These are phyloP conservation scores for Didymella lethalis DNA, from an alignment of 2,329 filamentous ascomycete species.

Conservation along the genomic window DNA sequence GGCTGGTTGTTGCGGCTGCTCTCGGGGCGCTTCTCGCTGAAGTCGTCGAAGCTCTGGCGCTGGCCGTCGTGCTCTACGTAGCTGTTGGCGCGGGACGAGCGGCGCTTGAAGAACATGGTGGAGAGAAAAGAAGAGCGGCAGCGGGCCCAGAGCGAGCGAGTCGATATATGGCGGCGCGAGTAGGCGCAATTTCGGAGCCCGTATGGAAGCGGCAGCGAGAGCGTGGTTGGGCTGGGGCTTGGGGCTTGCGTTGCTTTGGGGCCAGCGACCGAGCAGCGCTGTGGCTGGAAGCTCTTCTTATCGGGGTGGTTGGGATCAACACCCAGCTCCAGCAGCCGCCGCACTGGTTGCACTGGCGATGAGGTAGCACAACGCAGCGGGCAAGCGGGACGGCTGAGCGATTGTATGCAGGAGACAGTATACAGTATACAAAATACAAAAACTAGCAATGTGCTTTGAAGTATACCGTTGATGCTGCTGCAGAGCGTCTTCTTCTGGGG, in stretches of 20 bases:
- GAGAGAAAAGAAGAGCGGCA: slow-evolving; percentile 27
- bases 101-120: slow-evolving; percentile 61
- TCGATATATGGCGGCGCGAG: slow-evolving; percentile 35
- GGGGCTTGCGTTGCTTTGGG: too few species aligned
- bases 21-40: slow-evolving; percentile 51
- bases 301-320: slow-evolving; percentile 30
- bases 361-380: slow-evolving; percentile 8
- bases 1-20: slow-evolving; percentile 49
- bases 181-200: slow-evolving; percentile 31
- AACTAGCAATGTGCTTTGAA: not conserved
- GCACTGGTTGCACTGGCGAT: slow-evolving; percentile 14
- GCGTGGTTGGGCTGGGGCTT: slow-evolving; percentile 22
- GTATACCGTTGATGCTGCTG: not conserved
- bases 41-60: slow-evolving; percentile 52
- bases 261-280: not conserved
- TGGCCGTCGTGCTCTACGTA: slow-evolving; percentile 59
- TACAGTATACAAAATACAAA: too few species aligned
- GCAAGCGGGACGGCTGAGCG: not conserved
- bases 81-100: slow-evolving; percentile 56
- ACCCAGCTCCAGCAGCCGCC: not conserved
- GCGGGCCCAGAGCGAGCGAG: slow-evolving; percentile 25
- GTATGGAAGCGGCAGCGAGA: not conserved
- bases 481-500: not conserved
- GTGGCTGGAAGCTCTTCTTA: slow-evolving; percentile 24
- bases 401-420: not conserved